phyloP scores from a whole-genome alignment of 1,139 yeast species.

The Hansenula sp. region DNA sequence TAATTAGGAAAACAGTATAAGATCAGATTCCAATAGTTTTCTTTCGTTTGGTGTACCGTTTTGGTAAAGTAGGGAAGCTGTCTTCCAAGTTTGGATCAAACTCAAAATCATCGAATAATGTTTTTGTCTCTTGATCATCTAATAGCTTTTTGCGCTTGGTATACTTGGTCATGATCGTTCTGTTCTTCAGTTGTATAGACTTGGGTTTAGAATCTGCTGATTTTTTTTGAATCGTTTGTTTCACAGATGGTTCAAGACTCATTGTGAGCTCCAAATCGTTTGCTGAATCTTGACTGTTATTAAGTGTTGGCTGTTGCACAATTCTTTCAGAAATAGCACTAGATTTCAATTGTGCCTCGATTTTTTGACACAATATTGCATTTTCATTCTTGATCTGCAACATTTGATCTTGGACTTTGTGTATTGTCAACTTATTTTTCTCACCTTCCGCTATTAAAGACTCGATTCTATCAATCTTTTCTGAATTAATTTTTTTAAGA shows the following conservation, averaged over 20 bases:
- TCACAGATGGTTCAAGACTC: background rate
- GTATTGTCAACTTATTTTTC: background rate
- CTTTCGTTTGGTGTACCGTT: conserved; percentile 20
- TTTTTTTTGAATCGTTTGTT: background rate
- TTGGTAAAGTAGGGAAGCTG: conserved; percentile 13
- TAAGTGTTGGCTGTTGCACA: background rate
- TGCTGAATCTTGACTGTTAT: conserved; percentile 3
- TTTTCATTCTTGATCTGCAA: background rate
- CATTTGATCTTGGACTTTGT: background rate
- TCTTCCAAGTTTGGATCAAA: conserved; percentile 13
- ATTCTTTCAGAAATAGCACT: no score
- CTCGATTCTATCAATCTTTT: no score
- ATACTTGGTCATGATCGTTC: background rate
- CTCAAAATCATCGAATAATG: conserved; percentile 12
- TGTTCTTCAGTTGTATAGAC: background rate
- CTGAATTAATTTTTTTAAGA: background rate
- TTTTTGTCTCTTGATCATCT: conserved; percentile 5
- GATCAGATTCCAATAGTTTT: conserved; percentile 3
- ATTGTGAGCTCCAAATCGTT: conserved; percentile 4
- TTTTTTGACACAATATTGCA: background rate
- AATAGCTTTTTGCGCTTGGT: conserved; percentile 10
- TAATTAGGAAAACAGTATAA: background rate
- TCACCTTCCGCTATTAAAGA: background rate
- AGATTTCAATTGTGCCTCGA: background rate
- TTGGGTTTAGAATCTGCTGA: background rate